These are phyloP conservation scores for Silene vulgaris DNA, from an alignment of 179 eudicot genomes.

Conservation along the genomic window DNA sequence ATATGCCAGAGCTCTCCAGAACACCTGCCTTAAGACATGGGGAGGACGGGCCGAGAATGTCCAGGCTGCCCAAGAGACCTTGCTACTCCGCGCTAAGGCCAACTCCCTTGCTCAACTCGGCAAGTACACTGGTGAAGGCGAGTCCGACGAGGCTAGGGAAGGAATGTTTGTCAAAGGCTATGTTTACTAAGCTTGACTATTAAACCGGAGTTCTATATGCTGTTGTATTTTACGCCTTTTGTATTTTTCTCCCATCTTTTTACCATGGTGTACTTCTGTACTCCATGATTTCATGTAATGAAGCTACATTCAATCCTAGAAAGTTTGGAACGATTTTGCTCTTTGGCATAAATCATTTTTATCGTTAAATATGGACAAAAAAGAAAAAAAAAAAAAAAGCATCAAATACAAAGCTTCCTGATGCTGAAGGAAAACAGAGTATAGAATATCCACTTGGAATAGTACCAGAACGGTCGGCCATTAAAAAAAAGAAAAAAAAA, in stretches of 20 bases:
- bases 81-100: conserved; percentile 47
- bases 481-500: not conserved
- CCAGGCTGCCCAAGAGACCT: conserved; percentile 50
- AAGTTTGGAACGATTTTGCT: not conserved
- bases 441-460: not conserved
- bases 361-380: not conserved
- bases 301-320: conserved; percentile 16
- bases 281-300: conserved; percentile 16
- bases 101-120: conserved; percentile 64
- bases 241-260: conserved; percentile 8
- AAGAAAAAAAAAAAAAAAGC: not conserved
- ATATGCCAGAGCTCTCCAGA: conserved; percentile 55
- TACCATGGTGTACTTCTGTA: conserved; percentile 11
- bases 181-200: conserved; percentile 30
- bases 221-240: conserved; percentile 4
- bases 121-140: conserved; percentile 52
- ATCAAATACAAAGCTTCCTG: not conserved
- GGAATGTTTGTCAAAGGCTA: conserved; percentile 54
- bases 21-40: conserved; percentile 63
- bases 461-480: not conserved
- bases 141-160: conserved; percentile 51
- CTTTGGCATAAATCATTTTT: not conserved
- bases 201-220: conserved; percentile 1
- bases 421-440: not conserved
- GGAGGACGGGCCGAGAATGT: conserved; percentile 51